phyloP scores from a whole-genome alignment of 352 stramenopile genomes.

The Pythium diclinum region DNA sequence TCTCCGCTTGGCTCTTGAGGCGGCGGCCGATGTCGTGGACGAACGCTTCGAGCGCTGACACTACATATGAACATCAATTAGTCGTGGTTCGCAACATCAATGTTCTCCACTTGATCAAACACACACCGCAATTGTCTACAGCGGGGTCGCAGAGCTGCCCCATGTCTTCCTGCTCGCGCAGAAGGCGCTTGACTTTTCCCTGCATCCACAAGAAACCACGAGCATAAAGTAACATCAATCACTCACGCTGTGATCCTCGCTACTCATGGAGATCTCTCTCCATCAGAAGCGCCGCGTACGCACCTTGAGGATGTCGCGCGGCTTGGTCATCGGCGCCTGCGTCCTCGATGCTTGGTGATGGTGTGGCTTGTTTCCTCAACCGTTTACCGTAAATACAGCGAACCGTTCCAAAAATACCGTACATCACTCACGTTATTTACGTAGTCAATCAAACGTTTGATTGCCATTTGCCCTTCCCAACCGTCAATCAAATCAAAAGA shows the following conservation, averaged over 20 bases:
- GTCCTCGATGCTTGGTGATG: not conserved
- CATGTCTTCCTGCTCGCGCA: slow-evolving; percentile 70
- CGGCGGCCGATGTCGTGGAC: slow-evolving; percentile 52
- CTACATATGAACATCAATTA: slow-evolving; percentile 22
- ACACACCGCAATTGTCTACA: slow-evolving; percentile 41
- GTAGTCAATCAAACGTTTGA: slow-evolving; percentile 9
- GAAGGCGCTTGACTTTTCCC: slow-evolving; percentile 62
- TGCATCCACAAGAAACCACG: slow-evolving; percentile 2
- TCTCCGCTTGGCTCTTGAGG: slow-evolving; percentile 32
- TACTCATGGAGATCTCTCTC: not conserved
- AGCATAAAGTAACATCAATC: not conserved
- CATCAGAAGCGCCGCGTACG: not conserved
- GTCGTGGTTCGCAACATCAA: not conserved
- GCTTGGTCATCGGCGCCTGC: slow-evolving; percentile 21
- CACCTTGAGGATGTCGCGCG: slow-evolving; percentile 64
- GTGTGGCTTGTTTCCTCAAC: not conserved
- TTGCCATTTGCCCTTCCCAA: not conserved
- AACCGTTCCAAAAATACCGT: not conserved
- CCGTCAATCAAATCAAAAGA: not conserved
- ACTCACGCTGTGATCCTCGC: not conserved
- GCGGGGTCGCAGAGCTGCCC: slow-evolving; percentile 58
- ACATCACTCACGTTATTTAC: not conserved
- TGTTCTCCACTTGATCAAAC: not conserved
- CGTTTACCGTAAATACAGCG: not conserved
- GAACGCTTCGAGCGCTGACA: slow-evolving; percentile 55